Evolutionary conservation across 768 basidiomycete genomes (phyloP).

Genomic region (Xanthoconium purpureum): DNA sequence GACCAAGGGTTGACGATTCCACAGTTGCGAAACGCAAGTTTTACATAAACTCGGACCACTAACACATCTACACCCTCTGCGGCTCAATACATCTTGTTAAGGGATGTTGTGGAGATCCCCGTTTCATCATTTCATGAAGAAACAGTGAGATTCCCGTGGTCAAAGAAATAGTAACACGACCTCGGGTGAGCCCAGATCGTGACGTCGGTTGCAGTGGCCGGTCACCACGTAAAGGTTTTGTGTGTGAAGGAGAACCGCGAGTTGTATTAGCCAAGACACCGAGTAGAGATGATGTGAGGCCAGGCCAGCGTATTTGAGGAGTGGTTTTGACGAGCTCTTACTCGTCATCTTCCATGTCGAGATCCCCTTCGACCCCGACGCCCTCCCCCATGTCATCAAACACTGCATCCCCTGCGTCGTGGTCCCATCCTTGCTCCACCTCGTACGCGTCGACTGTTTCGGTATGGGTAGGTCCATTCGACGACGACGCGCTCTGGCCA

Average conservation of each 20-base stretch:
- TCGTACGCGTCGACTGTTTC: conserved; percentile 16
- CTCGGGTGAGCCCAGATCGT: neutral
- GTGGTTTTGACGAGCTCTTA: conserved; percentile 13
- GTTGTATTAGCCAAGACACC: neutral
- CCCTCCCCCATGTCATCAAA: conserved; percentile 71
- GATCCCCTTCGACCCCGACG: conserved; percentile 63
- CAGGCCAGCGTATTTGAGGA: neutral
- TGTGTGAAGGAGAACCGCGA: neutral
- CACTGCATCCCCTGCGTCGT: conserved; percentile 47
- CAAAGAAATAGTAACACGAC: neutral
- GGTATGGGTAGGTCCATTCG: neutral
- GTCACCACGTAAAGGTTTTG: neutral
- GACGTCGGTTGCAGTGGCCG: neutral
- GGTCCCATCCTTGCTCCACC: conserved; percentile 30
- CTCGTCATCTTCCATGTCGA: conserved; percentile 61
- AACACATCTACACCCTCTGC: too few species aligned
- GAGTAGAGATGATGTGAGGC: neutral
- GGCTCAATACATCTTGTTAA: too few species aligned
- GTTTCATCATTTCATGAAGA: too few species aligned
- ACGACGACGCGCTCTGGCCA: neutral
- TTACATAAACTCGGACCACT: too few species aligned
- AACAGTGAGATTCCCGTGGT: neutral
- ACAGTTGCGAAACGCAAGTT: too few species aligned
- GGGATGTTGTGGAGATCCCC: too few species aligned
- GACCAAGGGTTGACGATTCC: too few species aligned